A percentile compares a stretch with the other conserved stretches of the same genome.
Conservation (phyloP, 768 basidiomycete species). For the Thelephora ganbajun region DNA sequence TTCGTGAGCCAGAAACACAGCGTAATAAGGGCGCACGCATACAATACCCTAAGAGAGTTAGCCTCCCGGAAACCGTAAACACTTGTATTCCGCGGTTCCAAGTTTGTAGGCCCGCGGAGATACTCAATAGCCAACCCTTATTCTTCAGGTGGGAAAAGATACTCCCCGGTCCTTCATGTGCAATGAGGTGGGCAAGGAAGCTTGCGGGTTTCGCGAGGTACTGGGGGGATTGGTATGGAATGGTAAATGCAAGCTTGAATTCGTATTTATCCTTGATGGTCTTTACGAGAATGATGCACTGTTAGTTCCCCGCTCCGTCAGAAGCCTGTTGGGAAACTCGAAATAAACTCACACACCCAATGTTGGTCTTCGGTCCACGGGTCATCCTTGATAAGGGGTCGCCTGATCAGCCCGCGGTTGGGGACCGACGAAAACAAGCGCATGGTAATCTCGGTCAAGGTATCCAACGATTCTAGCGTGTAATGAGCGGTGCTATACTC, state of each 20-base stretch:
- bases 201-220: slow-evolving; percentile 25
- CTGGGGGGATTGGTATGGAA: slow-evolving; percentile 24
- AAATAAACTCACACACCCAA: not conserved
- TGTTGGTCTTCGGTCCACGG: not conserved
- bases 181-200: slow-evolving; percentile 32
- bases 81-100: slow-evolving; percentile 18
- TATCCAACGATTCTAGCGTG: slow-evolving; percentile 7
- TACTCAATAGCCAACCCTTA: slow-evolving; percentile 25
- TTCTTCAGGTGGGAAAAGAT: slow-evolving; percentile 34
- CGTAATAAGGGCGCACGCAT: slow-evolving; percentile 8
- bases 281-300: slow-evolving; percentile 24
- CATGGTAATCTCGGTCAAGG: slow-evolving; percentile 17
- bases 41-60: slow-evolving; percentile 38
- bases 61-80: slow-evolving; percentile 28
- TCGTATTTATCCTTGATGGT: slow-evolving; percentile 30
- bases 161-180: slow-evolving; percentile 39
- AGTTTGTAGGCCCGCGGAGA: slow-evolving; percentile 22
- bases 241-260: slow-evolving; percentile 23
- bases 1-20: not conserved
- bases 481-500: not conserved
- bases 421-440: slow-evolving; percentile 18
- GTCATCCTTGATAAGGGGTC: slow-evolving; percentile 9
- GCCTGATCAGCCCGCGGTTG: slow-evolving; percentile 16
- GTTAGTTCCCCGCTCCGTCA: no score
- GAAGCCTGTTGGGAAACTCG: no score